A percentile compares a stretch with the other conserved stretches of the same genome.
phyloP scores from a whole-genome alignment of 345 rosid species.

The Capsella bursapastoris region DNA sequence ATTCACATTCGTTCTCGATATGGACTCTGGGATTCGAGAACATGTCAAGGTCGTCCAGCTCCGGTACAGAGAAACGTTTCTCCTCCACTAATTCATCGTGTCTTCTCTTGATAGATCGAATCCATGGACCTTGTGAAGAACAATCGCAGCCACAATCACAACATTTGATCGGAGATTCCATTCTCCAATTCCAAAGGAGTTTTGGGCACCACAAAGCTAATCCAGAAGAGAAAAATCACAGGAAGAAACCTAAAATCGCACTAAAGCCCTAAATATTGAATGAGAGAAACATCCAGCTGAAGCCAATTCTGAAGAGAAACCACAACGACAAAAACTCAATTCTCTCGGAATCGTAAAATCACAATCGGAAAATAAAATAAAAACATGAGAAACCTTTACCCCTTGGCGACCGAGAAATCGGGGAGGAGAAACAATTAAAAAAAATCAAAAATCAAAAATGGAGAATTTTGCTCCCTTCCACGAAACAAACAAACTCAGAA shows the following conservation, averaged over 20 bases:
- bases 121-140: conserved; percentile 54
- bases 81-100: conserved; percentile 58
- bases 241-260: conserved; percentile 13
- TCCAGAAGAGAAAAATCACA: background rate
- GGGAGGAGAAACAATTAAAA: background rate
- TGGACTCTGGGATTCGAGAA: conserved; percentile 64
- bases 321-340: background rate
- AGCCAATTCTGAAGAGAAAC: conserved; percentile 32
- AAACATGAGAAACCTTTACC: conserved; percentile 10
- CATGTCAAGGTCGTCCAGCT: conserved; percentile 43
- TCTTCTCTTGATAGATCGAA: conserved; percentile 73
- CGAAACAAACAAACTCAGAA: background rate
- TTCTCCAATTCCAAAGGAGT: conserved; percentile 46
- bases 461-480: background rate
- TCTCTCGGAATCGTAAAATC: background rate
- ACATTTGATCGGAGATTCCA: conserved; percentile 53
- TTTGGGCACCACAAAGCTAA: background rate
- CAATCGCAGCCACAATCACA: conserved; percentile 71
- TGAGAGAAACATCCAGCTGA: background rate
- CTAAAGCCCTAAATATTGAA: conserved; percentile 10
- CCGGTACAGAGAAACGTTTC: conserved; percentile 52
- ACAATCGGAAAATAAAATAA: background rate
- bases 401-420: conserved; percentile 12
- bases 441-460: background rate
- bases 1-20: conserved; percentile 76